These are phyloP conservation scores for Mortierella antarctica DNA, from an alignment of 192 early-diverging fungal genomes.

Conservation along the genomic window DNA sequence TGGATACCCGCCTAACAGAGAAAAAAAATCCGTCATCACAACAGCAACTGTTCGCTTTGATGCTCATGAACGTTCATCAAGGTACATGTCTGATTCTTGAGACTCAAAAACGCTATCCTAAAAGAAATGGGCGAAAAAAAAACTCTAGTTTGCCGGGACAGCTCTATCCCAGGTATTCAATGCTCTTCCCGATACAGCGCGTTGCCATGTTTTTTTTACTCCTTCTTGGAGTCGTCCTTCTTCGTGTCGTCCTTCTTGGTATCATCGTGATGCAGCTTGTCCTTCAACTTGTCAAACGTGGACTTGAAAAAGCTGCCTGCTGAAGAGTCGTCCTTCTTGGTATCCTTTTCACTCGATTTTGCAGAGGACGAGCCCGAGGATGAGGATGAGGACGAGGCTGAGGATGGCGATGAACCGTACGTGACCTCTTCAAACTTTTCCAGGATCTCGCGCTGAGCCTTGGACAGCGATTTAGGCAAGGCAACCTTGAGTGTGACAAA, in stretches of 20 bases:
- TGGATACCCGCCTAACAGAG: background rate
- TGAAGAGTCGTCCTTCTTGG: slow-evolving; percentile 26
- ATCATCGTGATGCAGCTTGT: slow-evolving; percentile 61
- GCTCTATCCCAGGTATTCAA: background rate
- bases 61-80: no score
- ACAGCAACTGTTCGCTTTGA: no score
- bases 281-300: slow-evolving; percentile 66
- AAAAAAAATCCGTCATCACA: no score
- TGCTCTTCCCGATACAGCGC: background rate
- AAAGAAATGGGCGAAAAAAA: no score
- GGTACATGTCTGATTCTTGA: no score
- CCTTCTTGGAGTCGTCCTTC: slow-evolving; percentile 33
- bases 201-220: background rate
- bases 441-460: slow-evolving; percentile 66
- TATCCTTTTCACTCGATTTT: slow-evolving; percentile 9
- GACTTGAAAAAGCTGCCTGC: slow-evolving; percentile 69
- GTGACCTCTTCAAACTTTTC: slow-evolving; percentile 68
- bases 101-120: no score
- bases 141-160: no score
- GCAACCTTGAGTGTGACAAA: slow-evolving; percentile 87
- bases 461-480: slow-evolving; percentile 70
- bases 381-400: slow-evolving; percentile 17
- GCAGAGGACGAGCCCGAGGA: slow-evolving; percentile 20
- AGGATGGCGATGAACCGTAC: slow-evolving; percentile 17
- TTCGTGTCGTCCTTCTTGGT: slow-evolving; percentile 49